phyloP scores from a whole-genome alignment of 1,284 basidiomycete species.

The Ustilago shanxiensis region DNA sequence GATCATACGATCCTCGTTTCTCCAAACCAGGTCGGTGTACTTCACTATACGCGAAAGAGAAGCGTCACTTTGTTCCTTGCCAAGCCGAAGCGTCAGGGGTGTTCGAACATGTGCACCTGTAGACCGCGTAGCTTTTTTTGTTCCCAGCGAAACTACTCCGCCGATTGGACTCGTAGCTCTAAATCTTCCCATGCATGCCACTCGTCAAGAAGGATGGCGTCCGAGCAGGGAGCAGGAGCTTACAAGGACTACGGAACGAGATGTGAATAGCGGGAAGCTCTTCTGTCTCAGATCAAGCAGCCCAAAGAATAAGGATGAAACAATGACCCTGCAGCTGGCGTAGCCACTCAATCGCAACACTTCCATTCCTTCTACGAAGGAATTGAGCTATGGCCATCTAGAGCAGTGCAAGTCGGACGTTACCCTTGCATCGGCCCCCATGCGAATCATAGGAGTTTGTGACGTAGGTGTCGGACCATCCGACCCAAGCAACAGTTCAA shows the following conservation, averaged over 20 bases:
- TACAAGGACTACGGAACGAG: too few species aligned
- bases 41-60: neutral
- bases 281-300: constrained; percentile 11
- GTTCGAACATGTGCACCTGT: neutral
- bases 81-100: neutral
- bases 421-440: neutral
- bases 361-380: too few species aligned
- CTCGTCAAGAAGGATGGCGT: neutral
- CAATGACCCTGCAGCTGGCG: constrained; percentile 10
- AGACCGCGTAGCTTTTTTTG: neutral
- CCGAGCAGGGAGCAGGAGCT: neutral
- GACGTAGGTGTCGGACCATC: neutral
- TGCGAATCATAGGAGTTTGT: constrained; percentile 1
- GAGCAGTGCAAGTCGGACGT: too few species aligned
- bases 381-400: too few species aligned
- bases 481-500: neutral
- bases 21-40: neutral
- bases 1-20: neutral
- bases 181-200: constrained; percentile 1
- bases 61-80: neutral
- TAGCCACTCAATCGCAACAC: neutral
- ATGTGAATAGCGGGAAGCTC: neutral
- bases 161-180: neutral
- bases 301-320: constrained; percentile 13
- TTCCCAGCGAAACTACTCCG: neutral